These are phyloP conservation scores for Paraphoma sp. DNA, from an alignment of 2,329 filamentous ascomycete species.

Conservation along the genomic window DNA sequence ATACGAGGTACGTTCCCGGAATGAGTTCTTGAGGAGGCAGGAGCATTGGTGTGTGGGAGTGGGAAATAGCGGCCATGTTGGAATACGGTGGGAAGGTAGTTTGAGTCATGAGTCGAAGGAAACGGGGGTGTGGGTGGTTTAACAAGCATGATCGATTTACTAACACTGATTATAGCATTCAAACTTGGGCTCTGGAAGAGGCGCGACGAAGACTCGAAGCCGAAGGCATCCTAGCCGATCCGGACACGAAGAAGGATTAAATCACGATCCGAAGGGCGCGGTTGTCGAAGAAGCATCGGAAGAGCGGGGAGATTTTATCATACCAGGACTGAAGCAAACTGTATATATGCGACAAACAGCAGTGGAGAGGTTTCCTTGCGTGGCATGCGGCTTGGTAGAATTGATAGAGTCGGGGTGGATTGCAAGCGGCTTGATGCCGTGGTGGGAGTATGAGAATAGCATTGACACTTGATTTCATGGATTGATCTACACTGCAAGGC, in stretches of 20 bases:
- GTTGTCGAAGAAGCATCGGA: background rate
- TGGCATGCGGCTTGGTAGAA: slow-evolving; percentile 10
- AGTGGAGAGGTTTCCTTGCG: slow-evolving; percentile 1
- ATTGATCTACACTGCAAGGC: too few relatives aligned
- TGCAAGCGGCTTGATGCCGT: slow-evolving; percentile 1
- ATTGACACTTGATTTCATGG: too few relatives aligned
- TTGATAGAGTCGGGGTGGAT: slow-evolving; percentile 5
- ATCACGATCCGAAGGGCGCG: background rate
- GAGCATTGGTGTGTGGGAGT: background rate
- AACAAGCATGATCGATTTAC: background rate
- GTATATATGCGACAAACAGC: slow-evolving; percentile 8
- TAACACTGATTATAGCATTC: slow-evolving; percentile 71
- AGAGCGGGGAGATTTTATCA: background rate
- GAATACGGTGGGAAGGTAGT: background rate
- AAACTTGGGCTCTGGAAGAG: slow-evolving; percentile 98
- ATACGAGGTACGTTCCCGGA: slow-evolving; percentile 83
- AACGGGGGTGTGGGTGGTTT: background rate
- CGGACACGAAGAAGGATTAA: slow-evolving; percentile 59
- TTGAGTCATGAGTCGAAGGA: background rate
- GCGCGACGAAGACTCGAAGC: slow-evolving; percentile 92
- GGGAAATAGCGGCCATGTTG: background rate
- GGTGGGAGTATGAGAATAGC: background rate
- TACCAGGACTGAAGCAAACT: slow-evolving; percentile 2
- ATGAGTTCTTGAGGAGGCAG: background rate
- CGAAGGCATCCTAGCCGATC: slow-evolving; percentile 90